These are phyloP conservation scores for Lactarius hatsudake DNA, from an alignment of 768 basidiomycete species.

Conservation along the genomic window DNA sequence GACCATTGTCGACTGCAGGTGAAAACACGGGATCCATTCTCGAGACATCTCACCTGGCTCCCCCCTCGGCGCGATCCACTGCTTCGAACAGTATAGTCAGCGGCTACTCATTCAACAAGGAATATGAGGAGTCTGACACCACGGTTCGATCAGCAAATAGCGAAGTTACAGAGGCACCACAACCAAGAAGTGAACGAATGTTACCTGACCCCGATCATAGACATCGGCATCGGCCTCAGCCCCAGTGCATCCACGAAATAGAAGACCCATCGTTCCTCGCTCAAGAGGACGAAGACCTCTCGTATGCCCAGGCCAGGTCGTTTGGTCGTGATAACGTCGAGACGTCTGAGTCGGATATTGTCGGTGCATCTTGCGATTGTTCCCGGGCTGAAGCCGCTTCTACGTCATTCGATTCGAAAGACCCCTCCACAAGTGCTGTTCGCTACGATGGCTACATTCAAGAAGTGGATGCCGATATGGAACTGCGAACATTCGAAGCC, in stretches of 20 bases:
- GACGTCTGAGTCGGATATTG: not conserved
- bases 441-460: slow-evolving; percentile 56
- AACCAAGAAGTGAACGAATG: slow-evolving; percentile 7
- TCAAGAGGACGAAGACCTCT: slow-evolving; percentile 17
- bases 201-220: slow-evolving; percentile 11
- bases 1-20: slow-evolving; percentile 14
- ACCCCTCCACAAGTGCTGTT: slow-evolving; percentile 34
- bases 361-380: slow-evolving; percentile 30
- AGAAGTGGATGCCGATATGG: slow-evolving; percentile 49
- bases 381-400: slow-evolving; percentile 10
- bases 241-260: slow-evolving; percentile 55
- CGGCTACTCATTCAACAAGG: slow-evolving; percentile 34
- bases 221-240: slow-evolving; percentile 12
- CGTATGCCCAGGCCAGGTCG: slow-evolving; percentile 17
- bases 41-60: slow-evolving; percentile 17
- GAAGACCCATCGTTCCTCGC: slow-evolving; percentile 37
- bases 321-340: slow-evolving; percentile 10
- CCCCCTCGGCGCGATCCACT: slow-evolving; percentile 37
- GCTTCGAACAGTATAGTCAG: slow-evolving; percentile 36
- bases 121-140: slow-evolving; percentile 37
- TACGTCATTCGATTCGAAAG: slow-evolving; percentile 3
- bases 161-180: slow-evolving; percentile 26
- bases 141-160: slow-evolving; percentile 31
- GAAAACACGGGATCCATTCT: slow-evolving; percentile 3
- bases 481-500: slow-evolving; percentile 46